Conservation (phyloP, 2,329 filamentous ascomycete genomes). For the Colletotrichum tropicale region DNA sequence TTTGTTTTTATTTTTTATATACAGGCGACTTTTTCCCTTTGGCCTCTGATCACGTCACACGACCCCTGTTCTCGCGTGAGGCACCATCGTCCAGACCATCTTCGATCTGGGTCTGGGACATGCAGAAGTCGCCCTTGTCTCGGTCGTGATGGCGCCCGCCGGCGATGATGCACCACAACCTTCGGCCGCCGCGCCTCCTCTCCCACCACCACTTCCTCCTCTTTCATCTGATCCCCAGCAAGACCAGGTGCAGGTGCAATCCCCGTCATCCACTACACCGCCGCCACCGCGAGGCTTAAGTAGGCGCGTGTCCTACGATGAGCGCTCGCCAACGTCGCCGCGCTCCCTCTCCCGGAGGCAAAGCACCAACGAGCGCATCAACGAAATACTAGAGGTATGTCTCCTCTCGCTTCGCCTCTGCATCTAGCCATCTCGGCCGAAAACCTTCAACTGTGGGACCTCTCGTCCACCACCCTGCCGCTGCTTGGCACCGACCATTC, state of each 20-base stretch:
- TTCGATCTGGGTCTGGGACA: background rate
- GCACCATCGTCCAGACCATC: background rate
- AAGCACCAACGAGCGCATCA: constrained; percentile 44
- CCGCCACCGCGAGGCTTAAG: constrained; percentile 5
- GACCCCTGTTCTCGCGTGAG: constrained; percentile 19
- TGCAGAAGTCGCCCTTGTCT: background rate
- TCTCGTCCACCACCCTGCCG: background rate
- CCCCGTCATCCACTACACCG: background rate
- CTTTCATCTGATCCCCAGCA: constrained; percentile 1
- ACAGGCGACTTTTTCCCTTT: background rate
- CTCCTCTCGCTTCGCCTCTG: background rate
- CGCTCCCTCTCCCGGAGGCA: constrained; percentile 11
- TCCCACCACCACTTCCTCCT: background rate
- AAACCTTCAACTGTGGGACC: background rate
- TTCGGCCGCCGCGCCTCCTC: background rate
- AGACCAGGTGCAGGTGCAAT: background rate
- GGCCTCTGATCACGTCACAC: constrained; percentile 29
- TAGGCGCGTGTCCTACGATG: constrained; percentile 16
- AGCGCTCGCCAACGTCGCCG: background rate
- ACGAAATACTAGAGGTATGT: constrained; percentile 50
- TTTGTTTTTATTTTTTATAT: background rate
- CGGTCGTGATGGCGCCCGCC: constrained; percentile 12
- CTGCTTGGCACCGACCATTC: background rate
- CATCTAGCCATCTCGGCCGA: background rate
- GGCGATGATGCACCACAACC: constrained; percentile 6